Conservation (phyloP, 345 rosid genomes). For the Syzygium oleosum region DNA sequence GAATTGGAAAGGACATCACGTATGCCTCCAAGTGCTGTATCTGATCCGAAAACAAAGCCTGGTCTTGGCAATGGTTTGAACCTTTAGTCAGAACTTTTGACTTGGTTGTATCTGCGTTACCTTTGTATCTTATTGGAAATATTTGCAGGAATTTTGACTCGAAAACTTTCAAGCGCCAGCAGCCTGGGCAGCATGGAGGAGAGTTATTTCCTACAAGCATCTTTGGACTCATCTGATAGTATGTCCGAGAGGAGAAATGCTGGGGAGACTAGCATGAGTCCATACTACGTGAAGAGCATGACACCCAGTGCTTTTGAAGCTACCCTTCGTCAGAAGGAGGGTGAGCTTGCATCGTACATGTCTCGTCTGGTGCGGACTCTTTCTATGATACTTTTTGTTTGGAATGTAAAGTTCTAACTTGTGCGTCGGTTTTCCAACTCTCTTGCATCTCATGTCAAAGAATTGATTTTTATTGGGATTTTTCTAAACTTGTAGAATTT, state of each 20-base stretch:
- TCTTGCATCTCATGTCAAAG: neutral
- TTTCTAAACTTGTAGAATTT: neutral
- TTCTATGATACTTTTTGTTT: neutral
- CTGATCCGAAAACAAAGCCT: conserved; percentile 58
- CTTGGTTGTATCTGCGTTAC: conserved; percentile 4
- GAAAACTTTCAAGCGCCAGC: conserved; percentile 77
- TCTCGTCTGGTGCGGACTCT: conserved; percentile 77
- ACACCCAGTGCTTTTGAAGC: conserved; percentile 91
- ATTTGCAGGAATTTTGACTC: conserved; percentile 54
- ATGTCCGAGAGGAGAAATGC: conserved; percentile 63
- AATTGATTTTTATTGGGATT: neutral
- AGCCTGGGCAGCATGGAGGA: conserved; percentile 97
- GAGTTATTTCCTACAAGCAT: conserved; percentile 90
- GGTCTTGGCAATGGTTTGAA: conserved; percentile 64
- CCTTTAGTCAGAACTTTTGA: neutral
- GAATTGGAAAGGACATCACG: conserved; percentile 75
- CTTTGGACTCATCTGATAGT: conserved; percentile 79
- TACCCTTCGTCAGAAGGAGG: conserved; percentile 97
- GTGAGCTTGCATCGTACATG: conserved; percentile 94
- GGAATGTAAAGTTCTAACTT: neutral
- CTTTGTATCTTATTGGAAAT: neutral
- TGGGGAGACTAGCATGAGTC: conserved; percentile 60
- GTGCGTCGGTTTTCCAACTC: neutral
- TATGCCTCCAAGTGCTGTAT: conserved; percentile 30
- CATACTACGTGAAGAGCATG: conserved; percentile 89